Evolutionary conservation across 1,284 basidiomycete species (phyloP).

Genomic region (Austroboletus sp.): DNA sequence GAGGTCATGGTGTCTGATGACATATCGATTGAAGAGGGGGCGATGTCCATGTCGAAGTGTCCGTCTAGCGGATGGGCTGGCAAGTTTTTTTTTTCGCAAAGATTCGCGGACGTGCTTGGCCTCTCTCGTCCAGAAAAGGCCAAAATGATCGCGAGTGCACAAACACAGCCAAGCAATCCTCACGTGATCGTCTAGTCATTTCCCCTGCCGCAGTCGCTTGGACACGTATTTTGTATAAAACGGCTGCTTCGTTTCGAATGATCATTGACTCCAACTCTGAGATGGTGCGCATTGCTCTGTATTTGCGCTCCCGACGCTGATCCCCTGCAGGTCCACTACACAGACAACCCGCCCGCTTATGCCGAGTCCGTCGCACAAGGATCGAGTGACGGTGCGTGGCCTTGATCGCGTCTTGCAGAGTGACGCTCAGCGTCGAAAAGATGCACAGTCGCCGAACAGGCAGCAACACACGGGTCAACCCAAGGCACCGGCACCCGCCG

Average conservation of each 20-base stretch:
- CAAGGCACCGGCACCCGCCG: conserved; percentile 10
- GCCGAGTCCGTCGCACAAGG: conserved; percentile 15
- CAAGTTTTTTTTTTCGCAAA: neutral
- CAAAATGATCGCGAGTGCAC: conserved; percentile 9
- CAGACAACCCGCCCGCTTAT: conserved; percentile 28
- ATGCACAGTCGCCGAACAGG: conserved; percentile 5
- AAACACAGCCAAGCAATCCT: conserved; percentile 22
- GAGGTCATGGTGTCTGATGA: conserved; percentile 57
- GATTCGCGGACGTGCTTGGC: neutral
- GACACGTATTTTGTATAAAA: neutral
- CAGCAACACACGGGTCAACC: too few species aligned
- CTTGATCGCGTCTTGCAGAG: neutral
- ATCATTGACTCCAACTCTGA: conserved; percentile 23
- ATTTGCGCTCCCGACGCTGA: neutral
- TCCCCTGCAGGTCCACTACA: conserved; percentile 16
- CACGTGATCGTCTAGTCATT: conserved; percentile 21
- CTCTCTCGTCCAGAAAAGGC: conserved; percentile 13
- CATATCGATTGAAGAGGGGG: conserved; percentile 36
- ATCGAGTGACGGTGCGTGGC: conserved; percentile 15
- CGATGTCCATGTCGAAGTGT: conserved; percentile 40
- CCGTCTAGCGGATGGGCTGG: conserved; percentile 5
- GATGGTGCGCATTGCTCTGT: conserved; percentile 19
- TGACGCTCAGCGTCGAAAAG: conserved; percentile 13
- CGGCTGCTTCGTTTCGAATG: conserved; percentile 9
- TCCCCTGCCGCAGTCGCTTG: neutral